A percentile compares a stretch with the other conserved stretches of the same genome.
Conservation (phyloP, 306 rosid genomes). For the Cyclanthera cordifolia region DNA sequence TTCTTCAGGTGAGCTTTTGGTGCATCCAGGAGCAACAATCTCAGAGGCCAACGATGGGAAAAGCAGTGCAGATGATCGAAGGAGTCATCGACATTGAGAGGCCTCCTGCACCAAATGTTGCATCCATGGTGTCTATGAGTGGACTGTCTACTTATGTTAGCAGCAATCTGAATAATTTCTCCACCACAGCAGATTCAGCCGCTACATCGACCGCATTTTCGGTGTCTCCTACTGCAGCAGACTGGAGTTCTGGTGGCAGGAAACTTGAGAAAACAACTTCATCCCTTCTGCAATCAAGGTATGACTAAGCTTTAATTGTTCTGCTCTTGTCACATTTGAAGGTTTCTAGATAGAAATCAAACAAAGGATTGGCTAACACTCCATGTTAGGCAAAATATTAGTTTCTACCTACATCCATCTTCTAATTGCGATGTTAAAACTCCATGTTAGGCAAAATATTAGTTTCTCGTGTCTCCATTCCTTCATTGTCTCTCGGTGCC, state of each 20-base stretch:
- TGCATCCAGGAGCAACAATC: slow-evolving; percentile 81
- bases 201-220: slow-evolving; percentile 27
- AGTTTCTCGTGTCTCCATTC: too few relatives aligned
- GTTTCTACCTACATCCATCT: too few relatives aligned
- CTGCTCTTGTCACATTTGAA: not conserved
- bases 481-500: too few relatives aligned
- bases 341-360: too few relatives aligned
- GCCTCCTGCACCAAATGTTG: slow-evolving; percentile 41
- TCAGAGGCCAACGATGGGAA: slow-evolving; percentile 66
- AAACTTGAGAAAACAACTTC: slow-evolving; percentile 30
- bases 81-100: slow-evolving; percentile 44
- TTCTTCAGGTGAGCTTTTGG: slow-evolving; percentile 59
- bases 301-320: not conserved
- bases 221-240: slow-evolving; percentile 18
- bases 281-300: slow-evolving; percentile 26
- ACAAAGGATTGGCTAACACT: too few relatives aligned
- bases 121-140: slow-evolving; percentile 20
- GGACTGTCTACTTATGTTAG: slow-evolving; percentile 27
- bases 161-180: slow-evolving; percentile 29
- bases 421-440: too few relatives aligned
- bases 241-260: slow-evolving; percentile 20
- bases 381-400: too few relatives aligned
- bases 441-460: too few relatives aligned
- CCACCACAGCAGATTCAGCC: slow-evolving; percentile 26
- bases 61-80: slow-evolving; percentile 74